Conservation (phyloP, 345 rosid genomes). For the Euphorbia tirucalli region DNA sequence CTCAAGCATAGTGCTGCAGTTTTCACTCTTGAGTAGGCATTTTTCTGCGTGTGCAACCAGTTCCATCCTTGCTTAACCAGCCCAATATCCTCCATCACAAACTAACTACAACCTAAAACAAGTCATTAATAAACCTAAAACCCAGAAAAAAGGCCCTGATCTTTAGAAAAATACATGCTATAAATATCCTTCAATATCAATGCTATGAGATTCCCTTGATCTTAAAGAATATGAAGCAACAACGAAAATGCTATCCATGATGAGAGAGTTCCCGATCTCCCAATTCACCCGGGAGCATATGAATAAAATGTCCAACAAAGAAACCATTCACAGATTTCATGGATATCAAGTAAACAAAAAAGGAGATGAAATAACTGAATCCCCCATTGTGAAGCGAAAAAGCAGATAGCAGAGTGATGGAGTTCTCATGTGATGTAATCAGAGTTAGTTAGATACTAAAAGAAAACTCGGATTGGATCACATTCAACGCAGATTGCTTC, state of each 20-base stretch:
- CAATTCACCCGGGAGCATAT: neutral
- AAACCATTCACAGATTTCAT: neutral
- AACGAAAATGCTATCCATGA: conserved; percentile 3
- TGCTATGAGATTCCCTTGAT: neutral
- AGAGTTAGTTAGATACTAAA: neutral
- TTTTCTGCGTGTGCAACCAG: conserved; percentile 81
- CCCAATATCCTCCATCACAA: conserved; percentile 79
- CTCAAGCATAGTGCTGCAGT: conserved; percentile 38
- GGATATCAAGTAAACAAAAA: neutral
- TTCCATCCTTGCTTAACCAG: conserved; percentile 82
- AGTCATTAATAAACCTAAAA: neutral
- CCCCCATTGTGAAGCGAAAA: neutral
- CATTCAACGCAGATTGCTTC: conserved; percentile 14
- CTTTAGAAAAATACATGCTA: neutral
- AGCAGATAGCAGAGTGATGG: neutral
- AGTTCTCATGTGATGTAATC: neutral
- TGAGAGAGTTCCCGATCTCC: neutral
- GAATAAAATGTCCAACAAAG: too few relatives aligned
- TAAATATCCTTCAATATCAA: conserved; percentile 6
- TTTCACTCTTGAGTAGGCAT: conserved; percentile 39
- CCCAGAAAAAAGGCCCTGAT: neutral
- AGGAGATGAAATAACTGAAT: neutral
- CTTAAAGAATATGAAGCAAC: conserved; percentile 3
- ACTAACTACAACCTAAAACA: neutral
- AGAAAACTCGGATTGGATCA: neutral